Percentiles rank a stretch among this genome's conserved stretches.
These are phyloP conservation scores for Ophiostoma ips DNA, from an alignment of 2,329 filamentous ascomycete species.

Conservation along the genomic window DNA sequence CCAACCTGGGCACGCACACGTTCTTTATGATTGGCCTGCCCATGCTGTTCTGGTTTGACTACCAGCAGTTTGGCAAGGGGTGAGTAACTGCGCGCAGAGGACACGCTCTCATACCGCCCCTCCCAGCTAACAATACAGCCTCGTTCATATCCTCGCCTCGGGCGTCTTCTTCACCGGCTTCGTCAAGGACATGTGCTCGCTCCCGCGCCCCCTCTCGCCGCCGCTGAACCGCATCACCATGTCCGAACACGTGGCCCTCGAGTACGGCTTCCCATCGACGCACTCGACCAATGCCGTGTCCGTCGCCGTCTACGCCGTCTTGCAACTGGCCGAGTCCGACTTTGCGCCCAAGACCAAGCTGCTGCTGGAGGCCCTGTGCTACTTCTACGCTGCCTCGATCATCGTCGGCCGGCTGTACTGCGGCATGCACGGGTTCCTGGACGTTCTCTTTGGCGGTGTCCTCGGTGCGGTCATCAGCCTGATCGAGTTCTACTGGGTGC, in stretches of 20 bases:
- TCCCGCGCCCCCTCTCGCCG: slow-evolving; percentile 82
- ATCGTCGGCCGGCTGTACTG: slow-evolving; percentile 87
- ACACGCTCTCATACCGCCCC: too few relatives aligned
- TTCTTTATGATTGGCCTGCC: slow-evolving; percentile 97
- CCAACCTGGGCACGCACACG: slow-evolving; percentile 92
- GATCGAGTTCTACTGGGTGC: slow-evolving; percentile 45
- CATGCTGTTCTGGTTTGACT: slow-evolving; percentile 93
- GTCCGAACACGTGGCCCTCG: slow-evolving; percentile 86
- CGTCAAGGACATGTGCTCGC: slow-evolving; percentile 83
- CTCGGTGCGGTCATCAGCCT: slow-evolving; percentile 55
- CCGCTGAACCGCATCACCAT: slow-evolving; percentile 91
- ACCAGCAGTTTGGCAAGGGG: slow-evolving; percentile 74
- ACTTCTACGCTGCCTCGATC: slow-evolving; percentile 81
- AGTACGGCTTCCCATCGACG: slow-evolving; percentile 95
- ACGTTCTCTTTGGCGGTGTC: slow-evolving; percentile 68
- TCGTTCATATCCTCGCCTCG: slow-evolving; percentile 61
- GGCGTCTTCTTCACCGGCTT: slow-evolving; percentile 86
- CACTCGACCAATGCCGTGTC: slow-evolving; percentile 96
- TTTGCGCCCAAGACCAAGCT: slow-evolving; percentile 45
- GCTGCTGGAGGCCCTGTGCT: slow-evolving; percentile 53
- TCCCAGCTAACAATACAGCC: slow-evolving; percentile 25
- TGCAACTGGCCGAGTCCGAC: slow-evolving; percentile 53
- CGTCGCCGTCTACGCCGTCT: slow-evolving; percentile 65
- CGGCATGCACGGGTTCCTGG: slow-evolving; percentile 95
- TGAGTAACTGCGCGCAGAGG: slow-evolving; percentile 31